A percentile compares a stretch with the other conserved stretches of the same genome.
Evolutionary conservation across 768 basidiomycete species (phyloP).

Genomic region (Lentinula sp.): DNA sequence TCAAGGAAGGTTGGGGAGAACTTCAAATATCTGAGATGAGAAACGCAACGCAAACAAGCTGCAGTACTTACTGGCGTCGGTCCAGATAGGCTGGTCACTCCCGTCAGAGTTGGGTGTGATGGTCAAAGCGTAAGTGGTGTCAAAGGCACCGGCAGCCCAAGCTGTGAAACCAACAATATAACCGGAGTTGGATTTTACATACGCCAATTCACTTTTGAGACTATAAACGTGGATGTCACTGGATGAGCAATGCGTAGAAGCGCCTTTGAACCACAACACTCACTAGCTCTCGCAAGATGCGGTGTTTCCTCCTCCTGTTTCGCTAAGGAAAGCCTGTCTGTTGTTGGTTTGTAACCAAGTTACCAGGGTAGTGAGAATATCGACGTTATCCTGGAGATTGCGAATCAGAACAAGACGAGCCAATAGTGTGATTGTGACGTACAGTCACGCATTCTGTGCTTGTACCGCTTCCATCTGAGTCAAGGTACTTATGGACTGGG

Average conservation of each 20-base stretch:
- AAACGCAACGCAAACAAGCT: not conserved
- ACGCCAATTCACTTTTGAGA: constrained; percentile 36
- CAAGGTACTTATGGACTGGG: constrained; percentile 54
- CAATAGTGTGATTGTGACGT: constrained; percentile 1
- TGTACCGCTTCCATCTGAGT: constrained; percentile 42
- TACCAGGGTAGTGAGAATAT: constrained; percentile 34
- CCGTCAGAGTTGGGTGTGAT: constrained; percentile 42
- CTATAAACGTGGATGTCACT: constrained; percentile 13
- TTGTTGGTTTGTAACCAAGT: constrained; percentile 30
- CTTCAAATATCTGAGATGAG: constrained; percentile 2
- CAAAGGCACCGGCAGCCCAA: constrained; percentile 50
- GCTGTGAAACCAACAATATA: constrained; percentile 44
- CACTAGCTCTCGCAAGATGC: constrained; percentile 34
- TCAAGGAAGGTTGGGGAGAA: constrained; percentile 20
- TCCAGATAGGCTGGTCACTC: constrained; percentile 40
- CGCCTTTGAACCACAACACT: constrained; percentile 26
- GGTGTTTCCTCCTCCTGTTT: constrained; percentile 52
- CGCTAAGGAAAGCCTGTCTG: constrained; percentile 30
- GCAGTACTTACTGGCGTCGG: constrained; percentile 29
- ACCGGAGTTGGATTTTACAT: constrained; percentile 35
- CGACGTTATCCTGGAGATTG: constrained; percentile 32
- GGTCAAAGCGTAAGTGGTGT: constrained; percentile 41
- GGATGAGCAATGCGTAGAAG: constrained; percentile 13
- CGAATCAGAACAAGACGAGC: not conserved
- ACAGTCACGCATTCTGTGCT: constrained; percentile 26